phyloP scores from a whole-genome alignment of 1,139 yeast genomes.

The Debaryomyces coudertii region DNA sequence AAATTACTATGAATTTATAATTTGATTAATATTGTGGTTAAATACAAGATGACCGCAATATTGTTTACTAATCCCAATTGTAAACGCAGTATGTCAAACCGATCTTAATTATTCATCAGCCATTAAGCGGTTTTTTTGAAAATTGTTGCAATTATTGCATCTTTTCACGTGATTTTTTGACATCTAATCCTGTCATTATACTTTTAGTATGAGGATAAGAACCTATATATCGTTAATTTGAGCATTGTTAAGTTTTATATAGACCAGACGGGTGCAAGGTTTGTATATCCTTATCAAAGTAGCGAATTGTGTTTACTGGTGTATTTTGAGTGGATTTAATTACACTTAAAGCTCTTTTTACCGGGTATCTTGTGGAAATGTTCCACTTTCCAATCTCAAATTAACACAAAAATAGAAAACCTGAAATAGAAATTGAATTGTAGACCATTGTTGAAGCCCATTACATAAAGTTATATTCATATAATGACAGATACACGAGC shows the following conservation, averaged over 20 bases:
- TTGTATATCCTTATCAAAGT: not conserved
- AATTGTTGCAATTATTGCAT: constrained; percentile 8
- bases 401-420: not conserved
- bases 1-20: not conserved
- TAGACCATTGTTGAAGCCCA: not conserved
- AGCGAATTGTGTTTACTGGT: not conserved
- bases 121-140: not conserved
- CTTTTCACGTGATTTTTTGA: constrained; percentile 10
- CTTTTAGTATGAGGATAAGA: not conserved
- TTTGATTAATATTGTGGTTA: not conserved
- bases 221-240: not conserved
- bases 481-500: constrained; percentile 13
- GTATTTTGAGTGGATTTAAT: not conserved
- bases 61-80: not conserved
- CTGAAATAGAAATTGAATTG: not conserved
- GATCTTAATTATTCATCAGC: not conserved
- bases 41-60: not conserved
- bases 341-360: not conserved
- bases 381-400: not conserved
- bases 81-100: not conserved
- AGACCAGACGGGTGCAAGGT: not conserved
- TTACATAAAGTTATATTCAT: not conserved
- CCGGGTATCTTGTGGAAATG: not conserved
- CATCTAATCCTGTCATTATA: not conserved
- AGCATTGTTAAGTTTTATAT: not conserved